These are phyloP conservation scores for Brasilioporus rufonigricans DNA, from an alignment of 768 basidiomycete genomes.

Conservation along the genomic window DNA sequence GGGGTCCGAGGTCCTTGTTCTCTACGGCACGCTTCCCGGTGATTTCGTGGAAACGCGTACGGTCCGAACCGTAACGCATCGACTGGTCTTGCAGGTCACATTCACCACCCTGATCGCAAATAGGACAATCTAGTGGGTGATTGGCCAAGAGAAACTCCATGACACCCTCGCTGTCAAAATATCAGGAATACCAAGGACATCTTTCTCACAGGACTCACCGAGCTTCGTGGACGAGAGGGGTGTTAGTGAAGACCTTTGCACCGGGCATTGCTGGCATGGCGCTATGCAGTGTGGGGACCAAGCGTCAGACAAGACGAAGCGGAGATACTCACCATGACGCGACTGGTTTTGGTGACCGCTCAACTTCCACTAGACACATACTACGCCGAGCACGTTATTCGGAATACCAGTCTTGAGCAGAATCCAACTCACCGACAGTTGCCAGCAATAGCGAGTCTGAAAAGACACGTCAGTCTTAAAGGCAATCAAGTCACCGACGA, in stretches of 20 bases:
- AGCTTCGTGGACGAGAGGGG: conserved; percentile 86
- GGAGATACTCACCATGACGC: conserved; percentile 74
- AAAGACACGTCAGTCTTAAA: background rate
- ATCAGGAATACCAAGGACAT: conserved; percentile 6
- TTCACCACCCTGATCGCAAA: conserved; percentile 99
- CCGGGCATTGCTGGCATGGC: conserved; percentile 99
- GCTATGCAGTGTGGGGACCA: conserved; percentile 36
- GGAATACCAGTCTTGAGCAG: background rate
- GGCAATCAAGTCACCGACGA: background rate
- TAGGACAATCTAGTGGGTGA: conserved; percentile 97
- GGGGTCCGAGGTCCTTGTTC: conserved; percentile 96
- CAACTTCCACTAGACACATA: conserved; percentile 99
- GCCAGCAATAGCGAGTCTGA: conserved; percentile 90
- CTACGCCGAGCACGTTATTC: conserved; percentile 37
- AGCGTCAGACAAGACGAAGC: background rate
- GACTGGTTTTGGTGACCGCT: conserved; percentile 90
- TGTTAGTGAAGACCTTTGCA: conserved; percentile 89
- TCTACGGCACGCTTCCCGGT: conserved; percentile 97
- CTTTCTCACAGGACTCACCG: conserved; percentile 45
- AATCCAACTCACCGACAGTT: conserved; percentile 78
- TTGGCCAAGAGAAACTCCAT: conserved; percentile 99
- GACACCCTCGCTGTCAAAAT: conserved; percentile 75
- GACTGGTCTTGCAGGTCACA: conserved; percentile 99
- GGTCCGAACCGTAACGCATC: conserved; percentile 98
- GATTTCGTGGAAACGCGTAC: conserved; percentile 97